A percentile compares a stretch with the other conserved stretches of the same genome.
Evolutionary conservation across 148 eudicot species (phyloP).

Genomic region (Selenicereus undatus): DNA sequence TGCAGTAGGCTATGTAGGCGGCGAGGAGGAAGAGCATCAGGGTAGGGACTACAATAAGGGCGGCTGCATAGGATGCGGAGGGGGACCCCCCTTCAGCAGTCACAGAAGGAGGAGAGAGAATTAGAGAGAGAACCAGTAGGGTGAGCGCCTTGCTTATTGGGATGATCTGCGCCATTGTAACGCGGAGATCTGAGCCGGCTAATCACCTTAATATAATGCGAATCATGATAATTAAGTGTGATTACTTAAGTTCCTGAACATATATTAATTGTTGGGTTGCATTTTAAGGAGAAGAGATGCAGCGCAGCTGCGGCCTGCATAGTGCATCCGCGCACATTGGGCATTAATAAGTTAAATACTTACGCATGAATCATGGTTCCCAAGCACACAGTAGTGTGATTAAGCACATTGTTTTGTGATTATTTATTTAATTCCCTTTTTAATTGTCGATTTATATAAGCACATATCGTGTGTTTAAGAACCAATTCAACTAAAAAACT

Average conservation of each 20-base stretch:
- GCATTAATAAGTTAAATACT: not conserved
- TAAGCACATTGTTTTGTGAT: not conserved
- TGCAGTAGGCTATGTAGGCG: not conserved
- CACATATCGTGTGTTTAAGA: too few species aligned
- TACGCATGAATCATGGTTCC: not conserved
- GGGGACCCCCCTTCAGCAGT: not conserved
- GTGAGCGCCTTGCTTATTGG: not conserved
- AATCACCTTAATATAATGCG: not conserved
- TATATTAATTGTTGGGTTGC: not conserved
- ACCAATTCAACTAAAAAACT: too few species aligned
- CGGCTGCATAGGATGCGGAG: not conserved
- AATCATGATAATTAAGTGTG: too few species aligned
- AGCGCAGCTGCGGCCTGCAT: too few species aligned
- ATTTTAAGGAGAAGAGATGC: not conserved
- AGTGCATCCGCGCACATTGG: not conserved
- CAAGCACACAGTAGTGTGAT: too few species aligned
- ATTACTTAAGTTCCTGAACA: too few species aligned
- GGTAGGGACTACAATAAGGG: not conserved
- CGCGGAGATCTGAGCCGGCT: not conserved
- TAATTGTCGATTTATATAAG: too few species aligned
- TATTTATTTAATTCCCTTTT: too few species aligned
- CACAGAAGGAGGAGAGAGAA: not conserved
- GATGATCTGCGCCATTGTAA: not conserved
- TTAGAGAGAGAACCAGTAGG: not conserved
- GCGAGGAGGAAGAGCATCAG: not conserved